Evolutionary conservation across 2,329 filamentous ascomycete species (phyloP), one percentile per base, ranked within the genome.

Genomic region (Didymella glomerata): DNA sequence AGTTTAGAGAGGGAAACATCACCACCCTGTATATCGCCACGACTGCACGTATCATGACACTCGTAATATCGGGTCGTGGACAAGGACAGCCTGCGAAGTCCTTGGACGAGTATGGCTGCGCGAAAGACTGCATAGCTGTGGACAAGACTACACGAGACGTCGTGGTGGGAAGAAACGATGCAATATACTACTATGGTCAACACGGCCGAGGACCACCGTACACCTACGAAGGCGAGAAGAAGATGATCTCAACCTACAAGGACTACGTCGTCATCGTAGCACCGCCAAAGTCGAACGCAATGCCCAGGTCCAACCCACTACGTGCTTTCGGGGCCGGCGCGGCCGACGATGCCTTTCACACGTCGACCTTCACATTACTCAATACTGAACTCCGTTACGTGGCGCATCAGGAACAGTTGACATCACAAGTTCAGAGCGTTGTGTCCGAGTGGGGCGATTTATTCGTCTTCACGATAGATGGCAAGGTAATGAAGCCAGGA

Each of bases 21-120:
- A 95, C 91, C 2, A 94, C 90, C 0, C 83, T 99, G 0, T 98
- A 97, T 76, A 91, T 99, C 55, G 91, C 93, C 3, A 99, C 95
- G 0, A 97, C 93, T 0, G 90, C 88, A 28, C 88, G 92, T 44
- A 92, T 99, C 56, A 81, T 97, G 66, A 96, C 92, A 57, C 82
- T 99, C 46, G 86, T 91, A 3, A 92, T 98, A 63, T 91, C 92
- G 10, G 93, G 93, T 24, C 90, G 90, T 76, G 93, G 93, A 1
- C 93, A 97, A 76, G 92, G 93, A 16, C 90, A 96, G 67, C 90
- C 93, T 4, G 90, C 94, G 3, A 90, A 93, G 66, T 91, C 92
- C 0, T 83, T 98, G 18, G 95, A 98, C 74, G 93, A 98, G 72
- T 84, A 86, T 18, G 95, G 95, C 2, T 98, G 94, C 72, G 93